Conservation (phyloP, 192 early-diverging fungal genomes). For the Coemansia sp. region DNA sequence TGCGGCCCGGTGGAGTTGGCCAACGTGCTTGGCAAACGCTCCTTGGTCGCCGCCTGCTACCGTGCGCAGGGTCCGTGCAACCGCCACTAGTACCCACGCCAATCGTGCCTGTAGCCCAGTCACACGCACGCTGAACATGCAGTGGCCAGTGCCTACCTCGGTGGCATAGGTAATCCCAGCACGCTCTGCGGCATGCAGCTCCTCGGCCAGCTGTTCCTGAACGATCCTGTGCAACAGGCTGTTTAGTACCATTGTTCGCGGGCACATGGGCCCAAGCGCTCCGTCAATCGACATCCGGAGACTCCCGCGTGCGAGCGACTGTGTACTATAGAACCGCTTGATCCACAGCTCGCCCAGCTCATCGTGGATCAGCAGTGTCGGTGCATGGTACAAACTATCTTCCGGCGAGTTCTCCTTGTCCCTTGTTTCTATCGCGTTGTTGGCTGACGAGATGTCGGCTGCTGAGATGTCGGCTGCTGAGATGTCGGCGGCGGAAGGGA, state of each 20-base stretch:
- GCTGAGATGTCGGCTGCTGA: too few relatives aligned
- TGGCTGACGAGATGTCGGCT: too few relatives aligned
- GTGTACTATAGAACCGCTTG: too few relatives aligned
- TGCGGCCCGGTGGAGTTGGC: background rate
- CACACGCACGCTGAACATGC: too few relatives aligned
- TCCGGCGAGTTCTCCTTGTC: too few relatives aligned
- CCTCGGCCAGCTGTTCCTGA: background rate
- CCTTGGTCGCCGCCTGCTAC: background rate
- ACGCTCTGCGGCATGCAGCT: background rate
- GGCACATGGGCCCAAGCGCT: too few relatives aligned
- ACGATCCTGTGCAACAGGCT: background rate
- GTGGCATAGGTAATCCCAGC: background rate
- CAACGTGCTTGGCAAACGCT: background rate
- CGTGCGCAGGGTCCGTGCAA: background rate
- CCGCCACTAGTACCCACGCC: background rate
- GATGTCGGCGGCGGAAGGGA: too few relatives aligned
- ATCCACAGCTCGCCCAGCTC: slow-evolving; percentile 10
- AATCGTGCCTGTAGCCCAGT: background rate
- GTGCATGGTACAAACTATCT: slow-evolving; percentile 3
- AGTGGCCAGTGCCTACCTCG: too few relatives aligned
- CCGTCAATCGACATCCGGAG: too few relatives aligned
- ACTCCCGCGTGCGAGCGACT: too few relatives aligned
- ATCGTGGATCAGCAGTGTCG: background rate
- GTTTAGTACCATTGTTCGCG: background rate
- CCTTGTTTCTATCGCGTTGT: background rate